Evolutionary conservation across 148 eudicot species (phyloP).

Genomic region (Amaranthus cruentus): DNA sequence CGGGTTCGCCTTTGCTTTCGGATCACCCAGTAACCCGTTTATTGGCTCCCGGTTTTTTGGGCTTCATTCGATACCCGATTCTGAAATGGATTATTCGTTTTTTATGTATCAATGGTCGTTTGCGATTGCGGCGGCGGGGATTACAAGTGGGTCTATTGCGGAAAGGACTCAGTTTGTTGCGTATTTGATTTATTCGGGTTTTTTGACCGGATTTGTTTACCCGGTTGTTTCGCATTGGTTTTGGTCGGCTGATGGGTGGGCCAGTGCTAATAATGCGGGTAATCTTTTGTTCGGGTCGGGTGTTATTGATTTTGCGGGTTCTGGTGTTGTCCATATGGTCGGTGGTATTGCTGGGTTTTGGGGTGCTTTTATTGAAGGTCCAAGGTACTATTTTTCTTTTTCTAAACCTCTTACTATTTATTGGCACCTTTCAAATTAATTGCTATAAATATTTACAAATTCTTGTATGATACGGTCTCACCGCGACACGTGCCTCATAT

Average conservation of each 20-base stretch:
- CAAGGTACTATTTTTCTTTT: slow-evolving; percentile 13
- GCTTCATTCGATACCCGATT: slow-evolving; percentile 34
- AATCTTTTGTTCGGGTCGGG: slow-evolving; percentile 50
- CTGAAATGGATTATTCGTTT: slow-evolving; percentile 30
- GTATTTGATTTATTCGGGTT: slow-evolving; percentile 54
- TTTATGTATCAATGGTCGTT: slow-evolving; percentile 79
- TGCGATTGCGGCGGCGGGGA: slow-evolving; percentile 81
- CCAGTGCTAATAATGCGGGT: slow-evolving; percentile 26
- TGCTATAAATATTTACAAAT: no score
- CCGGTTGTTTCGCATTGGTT: slow-evolving; percentile 79
- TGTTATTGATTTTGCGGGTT: slow-evolving; percentile 63
- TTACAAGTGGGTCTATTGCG: slow-evolving; percentile 72
- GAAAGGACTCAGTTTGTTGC: slow-evolving; percentile 79
- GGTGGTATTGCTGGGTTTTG: slow-evolving; percentile 66
- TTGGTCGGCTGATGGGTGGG: slow-evolving; percentile 79
- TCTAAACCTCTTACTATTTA: neutral
- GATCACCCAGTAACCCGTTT: slow-evolving; percentile 53
- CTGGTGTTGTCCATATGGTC: slow-evolving; percentile 70
- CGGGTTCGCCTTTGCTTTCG: slow-evolving; percentile 75
- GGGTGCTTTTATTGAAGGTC: slow-evolving; percentile 68
- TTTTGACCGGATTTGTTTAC: slow-evolving; percentile 72
- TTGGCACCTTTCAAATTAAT: neutral
- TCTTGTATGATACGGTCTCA: no score
- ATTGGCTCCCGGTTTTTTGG: slow-evolving; percentile 52
- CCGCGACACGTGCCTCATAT: neutral